A percentile compares a stretch with the other conserved stretches of the same genome.
phyloP scores from a whole-genome alignment of 176 grass and related monocot genomes.

The Triticum turgidum region DNA sequence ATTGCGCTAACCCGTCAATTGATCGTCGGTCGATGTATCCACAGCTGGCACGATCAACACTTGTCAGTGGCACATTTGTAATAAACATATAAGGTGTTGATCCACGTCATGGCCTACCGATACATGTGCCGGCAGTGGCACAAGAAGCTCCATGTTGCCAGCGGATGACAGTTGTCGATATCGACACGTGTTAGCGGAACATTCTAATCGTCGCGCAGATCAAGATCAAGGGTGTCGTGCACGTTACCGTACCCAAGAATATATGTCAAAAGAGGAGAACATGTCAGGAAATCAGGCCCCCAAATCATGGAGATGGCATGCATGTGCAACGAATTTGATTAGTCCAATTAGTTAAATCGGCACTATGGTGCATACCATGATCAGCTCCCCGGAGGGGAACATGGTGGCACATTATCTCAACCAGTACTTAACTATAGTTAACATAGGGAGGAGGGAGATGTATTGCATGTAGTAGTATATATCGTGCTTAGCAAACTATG shows the following conservation, averaged over 20 bases:
- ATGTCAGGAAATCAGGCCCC: constrained; percentile 38
- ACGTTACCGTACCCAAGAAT: neutral
- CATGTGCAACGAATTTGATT: constrained; percentile 29
- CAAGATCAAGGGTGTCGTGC: neutral
- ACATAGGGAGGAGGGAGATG: neutral
- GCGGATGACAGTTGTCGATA: neutral
- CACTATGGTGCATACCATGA: constrained; percentile 16
- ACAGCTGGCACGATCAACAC: neutral
- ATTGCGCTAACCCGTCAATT: neutral
- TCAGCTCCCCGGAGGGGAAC: constrained; percentile 42
- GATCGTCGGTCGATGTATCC: neutral
- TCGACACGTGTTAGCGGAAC: neutral
- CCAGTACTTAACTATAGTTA: neutral
- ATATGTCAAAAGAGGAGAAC: constrained; percentile 28
- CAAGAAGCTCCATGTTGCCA: neutral
- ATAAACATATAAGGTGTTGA: neutral
- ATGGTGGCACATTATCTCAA: constrained; percentile 23
- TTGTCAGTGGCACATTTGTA: neutral
- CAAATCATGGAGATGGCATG: constrained; percentile 27
- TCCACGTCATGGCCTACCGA: neutral
- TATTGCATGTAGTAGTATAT: neutral
- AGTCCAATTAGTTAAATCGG: neutral
- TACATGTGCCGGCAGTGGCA: neutral
- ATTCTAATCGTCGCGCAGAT: neutral
- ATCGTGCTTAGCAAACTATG: neutral